Percentiles rank a stretch among this genome's conserved stretches.
Evolutionary conservation across 345 rosid genomes (phyloP).

Genomic region (Streptanthus diversifolius): DNA sequence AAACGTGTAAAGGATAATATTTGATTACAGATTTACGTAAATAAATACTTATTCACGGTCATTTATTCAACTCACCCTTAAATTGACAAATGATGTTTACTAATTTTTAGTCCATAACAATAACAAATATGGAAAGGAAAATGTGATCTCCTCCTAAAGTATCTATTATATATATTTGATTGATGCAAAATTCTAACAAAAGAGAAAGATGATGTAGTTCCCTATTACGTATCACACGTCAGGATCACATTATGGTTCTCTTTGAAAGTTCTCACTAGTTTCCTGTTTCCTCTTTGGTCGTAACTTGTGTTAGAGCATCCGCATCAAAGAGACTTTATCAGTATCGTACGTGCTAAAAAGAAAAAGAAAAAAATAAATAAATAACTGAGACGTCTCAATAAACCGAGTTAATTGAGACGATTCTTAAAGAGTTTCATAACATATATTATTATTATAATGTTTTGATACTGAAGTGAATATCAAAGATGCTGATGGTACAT

Average conservation of each 20-base stretch:
- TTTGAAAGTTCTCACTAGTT: constrained; percentile 10
- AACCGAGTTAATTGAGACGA: too few species aligned
- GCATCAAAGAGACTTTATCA: too few species aligned
- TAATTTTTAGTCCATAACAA: background rate
- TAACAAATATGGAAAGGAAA: background rate
- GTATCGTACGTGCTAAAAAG: too few species aligned
- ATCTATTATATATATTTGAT: background rate
- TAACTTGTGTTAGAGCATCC: constrained; percentile 9
- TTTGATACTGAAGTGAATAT: too few species aligned
- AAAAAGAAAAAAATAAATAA: too few species aligned
- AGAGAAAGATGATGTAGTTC: background rate
- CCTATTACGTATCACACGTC: background rate
- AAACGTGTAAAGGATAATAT: background rate
- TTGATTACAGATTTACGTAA: background rate
- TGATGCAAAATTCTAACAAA: background rate
- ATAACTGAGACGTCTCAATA: too few species aligned
- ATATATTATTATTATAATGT: too few species aligned
- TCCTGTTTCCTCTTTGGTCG: constrained; percentile 13
- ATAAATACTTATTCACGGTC: background rate
- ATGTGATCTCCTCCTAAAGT: background rate
- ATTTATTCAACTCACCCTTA: background rate
- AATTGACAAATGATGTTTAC: background rate
- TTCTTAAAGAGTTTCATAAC: too few species aligned
- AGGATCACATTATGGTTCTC: constrained; percentile 1
- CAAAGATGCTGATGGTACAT: too few species aligned